These are phyloP conservation scores for Penicillium taxi DNA, from an alignment of 495 filamentous ascomycete genomes.

Conservation along the genomic window DNA sequence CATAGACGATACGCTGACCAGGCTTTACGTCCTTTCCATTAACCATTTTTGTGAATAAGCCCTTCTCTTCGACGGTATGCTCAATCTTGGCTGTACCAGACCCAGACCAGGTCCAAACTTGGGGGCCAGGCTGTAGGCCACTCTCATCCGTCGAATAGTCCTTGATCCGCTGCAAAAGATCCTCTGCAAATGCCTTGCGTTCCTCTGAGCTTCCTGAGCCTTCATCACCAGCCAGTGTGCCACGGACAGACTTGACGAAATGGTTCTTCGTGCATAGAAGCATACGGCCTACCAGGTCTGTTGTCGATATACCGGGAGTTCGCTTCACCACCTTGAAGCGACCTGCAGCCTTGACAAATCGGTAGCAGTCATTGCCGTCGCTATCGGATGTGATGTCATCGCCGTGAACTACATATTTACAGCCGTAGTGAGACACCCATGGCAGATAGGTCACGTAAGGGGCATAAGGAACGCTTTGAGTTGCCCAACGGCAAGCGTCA, in stretches of 20 bases:
- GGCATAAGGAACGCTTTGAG: slow-evolving; percentile 69
- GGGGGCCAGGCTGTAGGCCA: slow-evolving; percentile 59
- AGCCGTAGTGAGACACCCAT: slow-evolving; percentile 92
- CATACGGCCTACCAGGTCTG: slow-evolving; percentile 95
- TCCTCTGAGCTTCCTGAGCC: slow-evolving; percentile 62
- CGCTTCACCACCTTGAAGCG: slow-evolving; percentile 91
- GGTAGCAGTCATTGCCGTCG: slow-evolving; percentile 88
- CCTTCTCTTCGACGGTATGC: slow-evolving; percentile 41
- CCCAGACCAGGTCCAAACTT: slow-evolving; percentile 71
- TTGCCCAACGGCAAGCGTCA: slow-evolving; percentile 91
- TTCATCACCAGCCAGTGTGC: slow-evolving; percentile 60
- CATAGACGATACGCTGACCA: slow-evolving; percentile 83
- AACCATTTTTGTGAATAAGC: slow-evolving; percentile 55
- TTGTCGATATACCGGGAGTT: slow-evolving; percentile 95
- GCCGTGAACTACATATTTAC: slow-evolving; percentile 86
- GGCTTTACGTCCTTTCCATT: slow-evolving; percentile 56
- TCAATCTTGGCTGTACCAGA: slow-evolving; percentile 47
- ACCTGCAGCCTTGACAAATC: slow-evolving; percentile 85
- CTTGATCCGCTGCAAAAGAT: slow-evolving; percentile 61
- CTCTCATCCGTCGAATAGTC: slow-evolving; percentile 83
- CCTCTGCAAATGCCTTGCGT: slow-evolving; percentile 48
- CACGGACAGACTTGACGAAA: slow-evolving; percentile 69
- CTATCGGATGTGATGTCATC: slow-evolving; percentile 83
- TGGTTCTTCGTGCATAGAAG: slow-evolving; percentile 83
- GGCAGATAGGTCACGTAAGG: slow-evolving; percentile 91